A percentile compares a stretch with the other conserved stretches of the same genome.
These are phyloP conservation scores for Andrographis paniculata DNA, from an alignment of 305 asterid species.

Conservation along the genomic window DNA sequence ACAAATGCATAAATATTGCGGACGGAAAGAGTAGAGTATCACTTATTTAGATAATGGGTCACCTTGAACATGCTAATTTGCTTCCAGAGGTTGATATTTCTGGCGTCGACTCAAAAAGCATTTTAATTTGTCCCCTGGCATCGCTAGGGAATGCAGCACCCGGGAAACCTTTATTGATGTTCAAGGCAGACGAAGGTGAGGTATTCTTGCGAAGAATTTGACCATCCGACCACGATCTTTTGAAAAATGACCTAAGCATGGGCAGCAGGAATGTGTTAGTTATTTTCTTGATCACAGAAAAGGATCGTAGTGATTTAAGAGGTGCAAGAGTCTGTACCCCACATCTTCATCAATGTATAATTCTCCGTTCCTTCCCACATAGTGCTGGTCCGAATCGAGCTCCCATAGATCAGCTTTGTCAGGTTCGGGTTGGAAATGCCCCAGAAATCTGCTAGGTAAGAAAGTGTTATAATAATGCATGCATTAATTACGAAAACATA, in stretches of 20 bases:
- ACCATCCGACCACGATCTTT: constrained; percentile 78
- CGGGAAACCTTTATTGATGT: constrained; percentile 24
- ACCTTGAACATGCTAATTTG: constrained; percentile 51
- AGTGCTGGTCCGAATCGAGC: constrained; percentile 49
- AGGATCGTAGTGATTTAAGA: too few species aligned
- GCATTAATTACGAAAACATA: neutral
- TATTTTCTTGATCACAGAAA: too few species aligned
- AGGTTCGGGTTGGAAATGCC: constrained; percentile 61
- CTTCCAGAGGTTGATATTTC: constrained; percentile 43
- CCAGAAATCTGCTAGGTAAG: constrained; percentile 51
- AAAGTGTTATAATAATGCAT: constrained; percentile 8
- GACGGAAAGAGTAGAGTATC: too few species aligned
- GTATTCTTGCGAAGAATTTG: constrained; percentile 49
- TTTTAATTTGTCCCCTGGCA: constrained; percentile 28
- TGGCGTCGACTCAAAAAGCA: constrained; percentile 50
- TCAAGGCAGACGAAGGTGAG: constrained; percentile 30
- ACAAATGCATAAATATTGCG: too few species aligned
- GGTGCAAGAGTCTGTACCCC: constrained; percentile 26
- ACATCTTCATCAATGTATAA: constrained; percentile 28
- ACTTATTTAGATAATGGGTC: constrained; percentile 19
- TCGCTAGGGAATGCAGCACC: constrained; percentile 21
- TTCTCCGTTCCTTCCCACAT: constrained; percentile 38
- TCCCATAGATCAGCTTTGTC: constrained; percentile 72
- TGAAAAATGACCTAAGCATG: constrained; percentile 37
- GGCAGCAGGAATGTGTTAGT: constrained; percentile 9